Percentiles rank a stretch among this genome's conserved stretches.
Conservation (phyloP, 192 early-diverging fungal species). For the Backusella morwellensis region DNA sequence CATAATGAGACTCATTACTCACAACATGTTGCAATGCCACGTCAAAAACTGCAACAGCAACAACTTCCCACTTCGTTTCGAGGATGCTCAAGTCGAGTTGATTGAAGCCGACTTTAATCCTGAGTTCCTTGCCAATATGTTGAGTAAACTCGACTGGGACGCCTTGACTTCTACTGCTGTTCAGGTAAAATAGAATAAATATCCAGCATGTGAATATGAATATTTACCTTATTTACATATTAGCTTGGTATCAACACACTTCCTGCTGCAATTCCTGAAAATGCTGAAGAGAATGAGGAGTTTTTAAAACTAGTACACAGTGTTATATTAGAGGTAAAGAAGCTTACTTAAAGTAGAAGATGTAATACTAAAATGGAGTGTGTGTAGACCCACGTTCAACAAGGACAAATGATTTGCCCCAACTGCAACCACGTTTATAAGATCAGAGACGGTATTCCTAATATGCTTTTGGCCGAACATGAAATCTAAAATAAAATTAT, state of each 20-base stretch:
- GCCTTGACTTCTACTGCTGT: slow-evolving; percentile 62
- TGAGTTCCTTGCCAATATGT: slow-evolving; percentile 80
- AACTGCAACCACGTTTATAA: slow-evolving; percentile 88
- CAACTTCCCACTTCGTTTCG: slow-evolving; percentile 89
- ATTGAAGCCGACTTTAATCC: slow-evolving; percentile 86
- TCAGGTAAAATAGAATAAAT: slow-evolving; percentile 45
- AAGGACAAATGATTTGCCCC: slow-evolving; percentile 89
- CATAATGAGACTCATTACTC: slow-evolving; percentile 88
- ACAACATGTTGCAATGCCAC: slow-evolving; percentile 99
- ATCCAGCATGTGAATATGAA: background rate
- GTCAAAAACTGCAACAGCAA: slow-evolving; percentile 91
- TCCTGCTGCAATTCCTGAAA: slow-evolving; percentile 60
- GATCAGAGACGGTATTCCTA: slow-evolving; percentile 92
- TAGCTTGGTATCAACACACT: slow-evolving; percentile 70
- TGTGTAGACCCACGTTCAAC: slow-evolving; percentile 74
- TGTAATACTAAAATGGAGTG: background rate
- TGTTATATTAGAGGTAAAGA: slow-evolving; percentile 75
- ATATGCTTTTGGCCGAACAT: slow-evolving; percentile 83
- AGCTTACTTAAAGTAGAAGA: background rate
- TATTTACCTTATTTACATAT: background rate
- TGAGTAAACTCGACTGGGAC: slow-evolving; percentile 78
- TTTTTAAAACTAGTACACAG: slow-evolving; percentile 76
- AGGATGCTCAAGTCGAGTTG: slow-evolving; percentile 79
- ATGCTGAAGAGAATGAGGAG: slow-evolving; percentile 57
- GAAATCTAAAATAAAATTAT: slow-evolving; percentile 55